Evolutionary conservation across 306 rosid genomes (phyloP), one percentile per base, ranked within the genome.

Genomic region (Fagus crenata): DNA sequence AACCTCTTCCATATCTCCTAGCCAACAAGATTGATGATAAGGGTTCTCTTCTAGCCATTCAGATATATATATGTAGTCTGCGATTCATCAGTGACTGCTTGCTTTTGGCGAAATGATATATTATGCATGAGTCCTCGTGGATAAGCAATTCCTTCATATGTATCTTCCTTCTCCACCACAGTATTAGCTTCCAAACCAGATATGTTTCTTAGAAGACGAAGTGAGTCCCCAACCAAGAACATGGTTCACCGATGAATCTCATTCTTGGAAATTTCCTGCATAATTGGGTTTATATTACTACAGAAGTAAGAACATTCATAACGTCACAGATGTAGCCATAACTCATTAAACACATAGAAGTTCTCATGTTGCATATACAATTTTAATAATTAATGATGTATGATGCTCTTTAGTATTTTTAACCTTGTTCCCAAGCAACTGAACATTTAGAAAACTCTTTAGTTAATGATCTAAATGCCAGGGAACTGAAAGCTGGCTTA

Each of bases 251-350:
- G 73, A 72, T 54, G 79, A 22, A 80, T 85, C 79, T 82, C 86
- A 36, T 71, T 80, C 85, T 84, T 87, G 3, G 87, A 79, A 78
- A 82, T 76, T 70, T 77, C 91, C 96, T 89, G 89, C 83, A 84
- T 49, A 49, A 87, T 46, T 32, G 42, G 40, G 76, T 59, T 46
- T 2, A 43, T 43, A 43, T 46, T 46, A 46, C 51, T n/a, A n/a
- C n/a, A n/a, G n/a, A n/a, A n/a, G n/a, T n/a, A n/a, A n/a, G n/a
- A n/a, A n/a, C n/a, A n/a, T n/a, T n/a, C 11, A 46, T 63, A 76
- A 82, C 60, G 56, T 67, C 39, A 54, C 31, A 74, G n/a, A 37
- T 71, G 72, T 7, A 72, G 37, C 56, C 13, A 42, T 51, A 49
- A 18, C n/a, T 15, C 53, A 42, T 42, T 68, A 59, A 22, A 68